Evolutionary conservation across 331 rosid genomes (phyloP).

Genomic region (Arachis monticola): DNA sequence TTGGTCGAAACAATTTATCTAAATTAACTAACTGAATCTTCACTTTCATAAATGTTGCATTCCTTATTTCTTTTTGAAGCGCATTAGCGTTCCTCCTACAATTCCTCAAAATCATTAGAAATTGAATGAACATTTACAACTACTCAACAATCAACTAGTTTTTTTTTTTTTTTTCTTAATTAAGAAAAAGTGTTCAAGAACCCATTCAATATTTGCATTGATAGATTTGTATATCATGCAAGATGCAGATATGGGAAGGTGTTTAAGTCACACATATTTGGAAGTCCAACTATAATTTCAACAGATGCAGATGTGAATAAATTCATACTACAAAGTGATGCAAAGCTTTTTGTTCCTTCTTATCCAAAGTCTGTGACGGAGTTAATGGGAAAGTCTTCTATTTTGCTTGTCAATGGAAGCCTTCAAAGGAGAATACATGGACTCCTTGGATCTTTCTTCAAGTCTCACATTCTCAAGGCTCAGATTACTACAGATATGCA

Average conservation of each 20-base stretch:
- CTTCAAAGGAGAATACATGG: constrained; percentile 97
- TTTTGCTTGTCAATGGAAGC: constrained; percentile 91
- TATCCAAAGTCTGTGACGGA: constrained; percentile 87
- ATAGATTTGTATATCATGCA: constrained; percentile 9
- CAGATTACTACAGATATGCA: constrained; percentile 89
- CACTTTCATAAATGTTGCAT: too few relatives aligned
- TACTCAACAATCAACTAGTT: too few relatives aligned
- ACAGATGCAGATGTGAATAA: constrained; percentile 91
- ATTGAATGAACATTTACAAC: too few relatives aligned
- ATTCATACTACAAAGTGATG: constrained; percentile 88
- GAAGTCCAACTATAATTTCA: constrained; percentile 84
- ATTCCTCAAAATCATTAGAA: too few relatives aligned
- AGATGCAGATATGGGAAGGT: constrained; percentile 84
- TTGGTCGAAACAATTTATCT: too few relatives aligned
- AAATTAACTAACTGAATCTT: too few relatives aligned
- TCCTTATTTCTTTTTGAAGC: too few relatives aligned
- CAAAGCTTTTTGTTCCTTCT: constrained; percentile 86
- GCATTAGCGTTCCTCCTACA: too few relatives aligned
- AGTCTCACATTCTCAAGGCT: constrained; percentile 83
- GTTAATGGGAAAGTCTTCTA: constrained; percentile 96
- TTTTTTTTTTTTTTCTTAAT: too few relatives aligned
- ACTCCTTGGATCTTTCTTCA: constrained; percentile 89
- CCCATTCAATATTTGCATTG: too few relatives aligned
- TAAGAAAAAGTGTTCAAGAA: too few relatives aligned
- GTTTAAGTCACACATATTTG: constrained; percentile 96